A percentile compares a stretch with the other conserved stretches of the same genome.
These are phyloP conservation scores for Naematelia encephala DNA, from an alignment of 768 basidiomycete genomes.

Conservation along the genomic window DNA sequence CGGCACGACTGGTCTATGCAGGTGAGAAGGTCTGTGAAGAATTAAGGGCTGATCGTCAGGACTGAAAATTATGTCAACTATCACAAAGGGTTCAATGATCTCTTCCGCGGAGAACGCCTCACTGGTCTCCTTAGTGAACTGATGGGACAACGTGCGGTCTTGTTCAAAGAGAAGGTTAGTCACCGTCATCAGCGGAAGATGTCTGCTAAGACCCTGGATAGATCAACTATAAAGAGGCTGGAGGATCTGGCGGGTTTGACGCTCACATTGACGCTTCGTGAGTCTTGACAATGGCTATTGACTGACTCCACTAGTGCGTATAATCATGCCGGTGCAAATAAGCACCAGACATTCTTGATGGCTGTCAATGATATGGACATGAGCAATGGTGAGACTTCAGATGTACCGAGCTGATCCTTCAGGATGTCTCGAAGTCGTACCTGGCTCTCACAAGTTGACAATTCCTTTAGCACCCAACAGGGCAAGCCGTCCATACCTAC, in stretches of 20 bases:
- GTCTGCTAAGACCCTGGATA: neutral
- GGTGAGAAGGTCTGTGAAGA: neutral
- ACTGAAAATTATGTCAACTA: slow-evolving; percentile 15
- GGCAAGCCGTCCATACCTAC: too few species aligned
- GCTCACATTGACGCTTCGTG: slow-evolving; percentile 28
- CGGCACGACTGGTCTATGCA: slow-evolving; percentile 9
- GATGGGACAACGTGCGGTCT: slow-evolving; percentile 11
- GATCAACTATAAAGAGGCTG: slow-evolving; percentile 33
- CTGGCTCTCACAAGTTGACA: slow-evolving; percentile 10
- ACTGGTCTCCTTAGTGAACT: slow-evolving; percentile 9
- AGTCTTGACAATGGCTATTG: neutral
- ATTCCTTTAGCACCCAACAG: slow-evolving; percentile 20
- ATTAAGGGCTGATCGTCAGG: neutral
- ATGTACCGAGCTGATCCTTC: slow-evolving; percentile 23
- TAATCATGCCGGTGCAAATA: slow-evolving; percentile 23
- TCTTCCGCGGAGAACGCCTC: slow-evolving; percentile 9
- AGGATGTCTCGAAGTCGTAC: neutral
- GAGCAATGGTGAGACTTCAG: slow-evolving; percentile 24
- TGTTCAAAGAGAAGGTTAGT: slow-evolving; percentile 15
- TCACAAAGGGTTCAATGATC: slow-evolving; percentile 10
- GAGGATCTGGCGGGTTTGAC: slow-evolving; percentile 27
- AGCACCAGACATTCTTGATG: slow-evolving; percentile 24
- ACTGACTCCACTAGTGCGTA: slow-evolving; percentile 17
- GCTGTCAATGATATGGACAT: slow-evolving; percentile 26
- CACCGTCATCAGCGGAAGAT: neutral